Percentiles rank a stretch among this genome's conserved stretches.
Conservation (phyloP, 2,329 filamentous ascomycete genomes). For the Elsinoe australis region DNA sequence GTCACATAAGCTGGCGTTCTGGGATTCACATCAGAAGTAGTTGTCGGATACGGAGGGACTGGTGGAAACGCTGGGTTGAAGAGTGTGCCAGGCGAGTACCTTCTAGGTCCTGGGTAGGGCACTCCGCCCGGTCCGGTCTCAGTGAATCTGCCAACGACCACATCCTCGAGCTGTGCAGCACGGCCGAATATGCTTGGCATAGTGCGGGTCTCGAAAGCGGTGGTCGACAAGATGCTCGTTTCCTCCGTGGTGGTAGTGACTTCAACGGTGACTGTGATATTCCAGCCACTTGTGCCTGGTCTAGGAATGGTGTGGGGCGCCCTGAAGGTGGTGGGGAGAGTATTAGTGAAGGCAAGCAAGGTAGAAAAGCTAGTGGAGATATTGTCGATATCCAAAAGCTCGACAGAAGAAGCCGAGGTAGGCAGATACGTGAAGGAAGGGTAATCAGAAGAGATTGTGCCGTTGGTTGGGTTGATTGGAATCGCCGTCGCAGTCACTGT, state of each 20-base stretch:
- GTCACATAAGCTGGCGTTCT: background rate
- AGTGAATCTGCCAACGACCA: background rate
- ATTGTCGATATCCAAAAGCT: constrained; percentile 20
- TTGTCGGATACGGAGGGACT: background rate
- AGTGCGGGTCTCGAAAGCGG: background rate
- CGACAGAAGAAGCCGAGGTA: constrained; percentile 16
- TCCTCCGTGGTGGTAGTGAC: background rate
- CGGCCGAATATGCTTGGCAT: background rate
- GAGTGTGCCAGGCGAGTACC: background rate
- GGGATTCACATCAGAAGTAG: background rate
- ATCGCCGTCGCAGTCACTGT: background rate
- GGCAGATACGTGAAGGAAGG: background rate
- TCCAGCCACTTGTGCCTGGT: constrained; percentile 5
- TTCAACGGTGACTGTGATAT: background rate
- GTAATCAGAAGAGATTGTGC: constrained; percentile 32
- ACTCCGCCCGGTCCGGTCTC: background rate
- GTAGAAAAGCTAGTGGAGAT: no score
- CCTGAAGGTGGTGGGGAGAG: constrained; percentile 19
- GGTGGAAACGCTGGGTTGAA: background rate
- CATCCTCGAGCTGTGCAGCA: constrained; percentile 1
- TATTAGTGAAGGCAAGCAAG: no score
- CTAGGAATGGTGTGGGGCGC: background rate
- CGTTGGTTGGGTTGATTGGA: constrained; percentile 14
- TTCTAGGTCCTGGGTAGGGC: background rate
- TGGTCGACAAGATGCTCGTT: background rate